Base-by-base conservation (phyloP, 73 alveolate species). In the Paraurostyla sp. region DNA sequence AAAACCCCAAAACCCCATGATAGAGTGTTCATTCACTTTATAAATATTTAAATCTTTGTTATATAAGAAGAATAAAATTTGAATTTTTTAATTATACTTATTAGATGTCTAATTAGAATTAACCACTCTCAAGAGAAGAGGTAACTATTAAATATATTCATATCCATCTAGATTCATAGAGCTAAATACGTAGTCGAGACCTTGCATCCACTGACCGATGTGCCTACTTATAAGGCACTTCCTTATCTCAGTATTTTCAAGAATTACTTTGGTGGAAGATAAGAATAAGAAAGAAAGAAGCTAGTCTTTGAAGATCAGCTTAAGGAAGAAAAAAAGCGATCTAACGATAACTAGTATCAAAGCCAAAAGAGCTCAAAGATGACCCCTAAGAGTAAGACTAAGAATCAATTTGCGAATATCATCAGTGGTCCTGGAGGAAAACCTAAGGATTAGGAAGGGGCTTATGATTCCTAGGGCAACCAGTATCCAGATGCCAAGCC, bases 81-180 rank as follows among this genome's bases (percentile, higher is more conserved):
- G n/a, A n/a, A n/a, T n/a, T n/a, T n/a, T n/a, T n/a, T n/a, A n/a
- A n/a, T n/a, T n/a, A n/a, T n/a, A n/a, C n/a, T n/a, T n/a, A n/a
- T n/a, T n/a, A n/a, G n/a, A 52, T 52, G 69, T 52, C 69, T 6
- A 52, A 52, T 52, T 9, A 15, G 51, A 62, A 62, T 6, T 69
- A 69, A 25, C 84, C 65, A 25, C 87, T 75, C 54, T 75, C 87
- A 22, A 75, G 33, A 49, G 29, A 43, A 75, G 87, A 75, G 52
- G 87, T 75, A 75, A 75, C 7, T 38, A 15, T n/a, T 35, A n/a
- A 22, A 35, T 9, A 22, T 48, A 75, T 36, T 7, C 7, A 7
- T 36, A 15, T 15, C 16, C 38, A 35, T 11, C 6, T 75, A 75
- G 87, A 75, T 75, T 49, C 27, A 50, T 33, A 13, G 87, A 22